Base-by-base conservation (phyloP, 2,329 filamentous ascomycete species). In the Trichoderma asperellum region DNA sequence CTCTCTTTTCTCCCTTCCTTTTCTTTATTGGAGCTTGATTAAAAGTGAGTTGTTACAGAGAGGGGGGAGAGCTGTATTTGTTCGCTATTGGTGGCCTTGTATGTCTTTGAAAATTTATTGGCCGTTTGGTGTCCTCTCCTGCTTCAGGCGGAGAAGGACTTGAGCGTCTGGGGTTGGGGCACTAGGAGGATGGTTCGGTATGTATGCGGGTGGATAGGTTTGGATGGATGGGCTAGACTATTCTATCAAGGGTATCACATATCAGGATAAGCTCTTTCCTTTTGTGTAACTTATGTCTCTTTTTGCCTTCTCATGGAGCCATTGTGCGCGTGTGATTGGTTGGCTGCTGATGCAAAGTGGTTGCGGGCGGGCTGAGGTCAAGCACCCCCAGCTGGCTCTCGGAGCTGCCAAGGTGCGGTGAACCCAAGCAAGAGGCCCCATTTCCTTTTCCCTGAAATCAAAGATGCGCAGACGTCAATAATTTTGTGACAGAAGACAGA, bases 301-400 rank as follows among this genome's bases (percentile, higher is more conserved):
- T 61, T 59, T 64, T 57, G 34, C 61, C 35, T 65, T 66, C 49
- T 35, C 61, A 49, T 52, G 60, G 55, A 56, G 43, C 60, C 68
- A 56, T 58, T 21, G 52, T 21, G 18, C 47, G 34, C 43, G 57
- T 58, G 57, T 56, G 35, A 66, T 62, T 62, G 56, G 55, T 49
- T 67, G 40, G 40, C 40, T 59, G 21, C 40, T 59, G 29, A 32
- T 52, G 40, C 40, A 37, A 52, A 53, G 66, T 55, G 37, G 49
- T 62, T 35, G 35, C 49, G 66, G 66, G 32, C 49, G 18, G 7
- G 40, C 40, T 63, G 49, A 40, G 56, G 49, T 52, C 37, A 27
- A 59, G 40, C 64, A 52, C 55, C 64, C 64, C 55, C 24, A 43
- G 29, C 32, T 29, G n/a, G n/a, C 11, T 29, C 37, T 34, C 24